These are phyloP conservation scores for Stephanodiscus minutulus DNA, from an alignment of 108 stramenopile genomes.

Conservation along the genomic window DNA sequence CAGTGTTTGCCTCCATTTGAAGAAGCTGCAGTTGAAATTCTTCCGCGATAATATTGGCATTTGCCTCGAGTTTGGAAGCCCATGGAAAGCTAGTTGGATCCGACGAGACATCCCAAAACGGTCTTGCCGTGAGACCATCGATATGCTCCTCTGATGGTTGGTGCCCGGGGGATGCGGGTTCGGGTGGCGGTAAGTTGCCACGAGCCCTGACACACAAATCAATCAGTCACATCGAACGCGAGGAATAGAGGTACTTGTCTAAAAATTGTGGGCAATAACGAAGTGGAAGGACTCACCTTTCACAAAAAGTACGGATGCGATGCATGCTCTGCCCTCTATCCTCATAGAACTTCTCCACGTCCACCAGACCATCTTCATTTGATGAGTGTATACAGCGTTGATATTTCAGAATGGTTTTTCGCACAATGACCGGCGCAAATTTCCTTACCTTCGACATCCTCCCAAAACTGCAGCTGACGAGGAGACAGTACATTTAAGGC, in stretches of 20 bases:
- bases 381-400: neutral
- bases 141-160: slow-evolving; percentile 91
- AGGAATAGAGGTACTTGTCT: neutral
- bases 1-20: slow-evolving; percentile 14
- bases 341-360: slow-evolving; percentile 69
- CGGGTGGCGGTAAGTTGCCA: slow-evolving; percentile 57
- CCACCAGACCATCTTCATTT: slow-evolving; percentile 57
- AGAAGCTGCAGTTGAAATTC: slow-evolving; percentile 75
- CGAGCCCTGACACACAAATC: slow-evolving; percentile 47
- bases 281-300: slow-evolving; percentile 34
- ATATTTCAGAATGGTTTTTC: neutral
- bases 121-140: slow-evolving; percentile 85
- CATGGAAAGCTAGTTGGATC: slow-evolving; percentile 76
- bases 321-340: slow-evolving; percentile 60
- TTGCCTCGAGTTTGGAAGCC: slow-evolving; percentile 78
- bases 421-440: neutral
- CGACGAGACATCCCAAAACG: slow-evolving; percentile 78
- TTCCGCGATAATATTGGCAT: slow-evolving; percentile 70
- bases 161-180: slow-evolving; percentile 56
- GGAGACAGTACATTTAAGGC: slow-evolving; percentile 55
- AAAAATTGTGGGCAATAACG: neutral
- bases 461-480: slow-evolving; percentile 87
- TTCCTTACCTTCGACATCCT: slow-evolving; percentile 62
- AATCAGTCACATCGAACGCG: neutral
- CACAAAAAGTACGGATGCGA: slow-evolving; percentile 66